These are phyloP conservation scores for Phlebiopsis flavidoalba DNA, from an alignment of 768 basidiomycete genomes.

Conservation along the genomic window DNA sequence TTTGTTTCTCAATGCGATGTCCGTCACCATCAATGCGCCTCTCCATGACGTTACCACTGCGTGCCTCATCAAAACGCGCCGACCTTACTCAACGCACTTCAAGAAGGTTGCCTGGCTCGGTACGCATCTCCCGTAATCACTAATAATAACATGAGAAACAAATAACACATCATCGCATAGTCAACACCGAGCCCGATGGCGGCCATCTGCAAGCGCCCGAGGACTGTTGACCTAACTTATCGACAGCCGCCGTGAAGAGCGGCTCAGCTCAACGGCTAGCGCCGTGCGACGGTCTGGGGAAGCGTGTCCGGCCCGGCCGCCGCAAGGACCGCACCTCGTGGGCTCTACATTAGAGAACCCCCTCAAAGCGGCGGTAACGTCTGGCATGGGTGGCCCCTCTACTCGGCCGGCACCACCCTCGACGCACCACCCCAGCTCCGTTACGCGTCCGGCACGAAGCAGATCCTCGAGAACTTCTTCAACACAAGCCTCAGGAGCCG, in stretches of 20 bases:
- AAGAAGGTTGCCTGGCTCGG: slow-evolving; percentile 86
- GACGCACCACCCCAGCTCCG: slow-evolving; percentile 85
- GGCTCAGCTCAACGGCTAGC: slow-evolving; percentile 65
- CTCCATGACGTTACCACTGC: slow-evolving; percentile 80
- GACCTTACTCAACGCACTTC: slow-evolving; percentile 82
- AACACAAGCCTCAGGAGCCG: slow-evolving; percentile 59
- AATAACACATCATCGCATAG: slow-evolving; percentile 18
- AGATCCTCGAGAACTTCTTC: slow-evolving; percentile 71
- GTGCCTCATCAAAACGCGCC: slow-evolving; percentile 76
- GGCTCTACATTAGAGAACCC: slow-evolving; percentile 77
- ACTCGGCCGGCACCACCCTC: slow-evolving; percentile 81
- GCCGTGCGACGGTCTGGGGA: slow-evolving; percentile 74
- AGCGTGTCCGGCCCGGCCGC: slow-evolving; percentile 86
- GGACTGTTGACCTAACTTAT: too few species aligned
- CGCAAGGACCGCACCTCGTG: slow-evolving; percentile 82
- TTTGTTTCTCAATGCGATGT: slow-evolving; percentile 58
- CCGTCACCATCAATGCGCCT: slow-evolving; percentile 83
- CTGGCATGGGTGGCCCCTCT: slow-evolving; percentile 59
- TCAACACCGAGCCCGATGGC: slow-evolving; percentile 92
- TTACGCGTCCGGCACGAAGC: slow-evolving; percentile 69
- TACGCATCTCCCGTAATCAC: background rate
- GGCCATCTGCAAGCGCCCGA: slow-evolving; percentile 88
- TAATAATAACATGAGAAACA: too few species aligned
- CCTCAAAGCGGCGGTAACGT: slow-evolving; percentile 78
- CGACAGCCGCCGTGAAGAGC: slow-evolving; percentile 64